Percentiles rank a stretch among this genome's conserved stretches.
phyloP scores from a whole-genome alignment of 108 stramenopile genomes.

The Ochromonas danica region DNA sequence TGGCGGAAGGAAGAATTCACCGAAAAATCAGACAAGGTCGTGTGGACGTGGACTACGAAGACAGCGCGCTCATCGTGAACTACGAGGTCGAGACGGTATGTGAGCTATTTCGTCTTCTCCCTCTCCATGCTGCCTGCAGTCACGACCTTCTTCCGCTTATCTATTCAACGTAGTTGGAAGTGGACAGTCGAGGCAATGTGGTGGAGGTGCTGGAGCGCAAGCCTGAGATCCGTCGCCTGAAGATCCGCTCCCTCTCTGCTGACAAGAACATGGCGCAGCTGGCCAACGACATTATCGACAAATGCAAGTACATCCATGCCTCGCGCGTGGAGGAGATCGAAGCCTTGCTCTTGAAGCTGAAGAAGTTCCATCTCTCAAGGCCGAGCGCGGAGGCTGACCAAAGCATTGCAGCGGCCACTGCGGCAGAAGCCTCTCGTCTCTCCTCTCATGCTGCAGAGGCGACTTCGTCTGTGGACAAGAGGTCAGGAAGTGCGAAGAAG shows the following conservation, averaged over 20 bases:
- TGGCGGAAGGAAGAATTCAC: too few relatives aligned
- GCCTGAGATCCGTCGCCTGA: constrained; percentile 7
- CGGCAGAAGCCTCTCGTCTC: too few relatives aligned
- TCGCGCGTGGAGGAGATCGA: constrained; percentile 39
- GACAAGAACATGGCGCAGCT: constrained; percentile 47
- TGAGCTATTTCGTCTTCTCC: background rate
- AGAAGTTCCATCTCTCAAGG: background rate
- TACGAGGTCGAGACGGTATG: constrained; percentile 42
- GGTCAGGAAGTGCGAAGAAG: background rate
- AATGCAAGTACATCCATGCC: constrained; percentile 59
- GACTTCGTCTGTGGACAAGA: background rate
- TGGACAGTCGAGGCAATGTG: constrained; percentile 29
- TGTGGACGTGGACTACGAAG: constrained; percentile 50
- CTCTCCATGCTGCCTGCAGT: background rate
- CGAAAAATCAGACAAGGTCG: constrained; percentile 47
- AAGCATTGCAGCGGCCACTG: too few relatives aligned
- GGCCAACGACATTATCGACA: constrained; percentile 55
- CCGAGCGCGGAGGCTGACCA: too few relatives aligned
- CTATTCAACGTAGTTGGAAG: constrained; percentile 40
- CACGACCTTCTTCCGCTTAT: too few relatives aligned
- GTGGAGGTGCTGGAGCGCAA: constrained; percentile 20
- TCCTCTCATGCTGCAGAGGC: too few relatives aligned
- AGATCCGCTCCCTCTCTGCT: constrained; percentile 8
- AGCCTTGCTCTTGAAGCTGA: constrained; percentile 30
- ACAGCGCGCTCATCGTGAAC: constrained; percentile 48